Conservation (phyloP, 2,329 filamentous ascomycete genomes). For the Sarocladium strictum region DNA sequence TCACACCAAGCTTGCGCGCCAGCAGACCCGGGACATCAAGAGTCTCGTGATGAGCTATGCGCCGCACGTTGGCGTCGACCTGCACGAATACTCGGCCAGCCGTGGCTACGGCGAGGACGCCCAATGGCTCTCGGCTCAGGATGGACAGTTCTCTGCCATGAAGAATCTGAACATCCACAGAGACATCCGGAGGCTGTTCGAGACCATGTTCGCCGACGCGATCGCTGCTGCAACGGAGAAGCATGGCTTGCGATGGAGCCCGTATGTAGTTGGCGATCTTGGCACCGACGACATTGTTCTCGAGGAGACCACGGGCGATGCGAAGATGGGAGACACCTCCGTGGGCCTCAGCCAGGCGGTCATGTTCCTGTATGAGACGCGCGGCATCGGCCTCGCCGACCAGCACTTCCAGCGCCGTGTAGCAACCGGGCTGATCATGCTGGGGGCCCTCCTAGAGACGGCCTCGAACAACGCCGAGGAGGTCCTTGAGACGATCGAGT, state of each 20-base stretch:
- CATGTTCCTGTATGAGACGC: constrained; percentile 23
- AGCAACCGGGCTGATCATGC: constrained; percentile 21
- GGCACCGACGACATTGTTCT: constrained; percentile 14
- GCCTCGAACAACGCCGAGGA: constrained; percentile 21
- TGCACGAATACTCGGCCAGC: constrained; percentile 23
- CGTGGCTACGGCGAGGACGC: constrained; percentile 16
- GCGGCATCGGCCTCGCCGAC: constrained; percentile 23
- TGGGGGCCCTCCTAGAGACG: constrained; percentile 21
- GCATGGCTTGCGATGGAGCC: constrained; percentile 21
- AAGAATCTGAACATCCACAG: constrained; percentile 27
- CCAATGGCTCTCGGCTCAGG: constrained; percentile 19
- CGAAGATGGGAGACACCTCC: constrained; percentile 24
- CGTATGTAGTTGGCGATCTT: constrained; percentile 19
- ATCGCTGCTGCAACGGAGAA: constrained; percentile 23
- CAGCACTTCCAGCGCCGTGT: constrained; percentile 25
- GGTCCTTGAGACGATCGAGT: constrained; percentile 20
- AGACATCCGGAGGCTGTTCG: constrained; percentile 21
- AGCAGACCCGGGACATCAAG: constrained; percentile 25
- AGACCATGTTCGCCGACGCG: constrained; percentile 21
- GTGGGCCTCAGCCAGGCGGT: constrained; percentile 23
- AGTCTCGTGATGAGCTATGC: constrained; percentile 19
- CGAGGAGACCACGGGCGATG: constrained; percentile 21
- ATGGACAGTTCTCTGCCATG: constrained; percentile 25
- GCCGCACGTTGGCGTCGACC: constrained; percentile 25
- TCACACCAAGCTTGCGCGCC: constrained; percentile 23